These are phyloP conservation scores for Starmera quercuum DNA, from an alignment of 805 yeast species.

Conservation along the genomic window DNA sequence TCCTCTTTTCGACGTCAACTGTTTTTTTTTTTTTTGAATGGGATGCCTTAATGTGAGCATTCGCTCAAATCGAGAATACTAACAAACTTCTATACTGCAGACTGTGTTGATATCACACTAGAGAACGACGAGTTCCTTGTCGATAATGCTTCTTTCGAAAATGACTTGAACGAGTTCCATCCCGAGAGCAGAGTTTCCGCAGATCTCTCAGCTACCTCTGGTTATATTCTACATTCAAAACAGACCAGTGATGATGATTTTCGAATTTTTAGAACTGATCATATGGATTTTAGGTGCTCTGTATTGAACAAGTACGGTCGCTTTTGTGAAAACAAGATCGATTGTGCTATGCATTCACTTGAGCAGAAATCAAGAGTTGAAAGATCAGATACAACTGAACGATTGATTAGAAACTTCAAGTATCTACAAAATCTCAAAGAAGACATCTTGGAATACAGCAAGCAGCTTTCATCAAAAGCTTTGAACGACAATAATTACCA, in stretches of 20 bases:
- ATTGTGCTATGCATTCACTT: neutral
- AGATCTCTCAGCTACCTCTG: too few relatives aligned
- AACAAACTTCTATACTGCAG: too few relatives aligned
- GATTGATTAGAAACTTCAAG: conserved; percentile 19
- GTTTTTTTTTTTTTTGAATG: too few relatives aligned
- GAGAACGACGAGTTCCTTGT: too few relatives aligned
- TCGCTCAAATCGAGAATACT: too few relatives aligned
- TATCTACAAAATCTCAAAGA: conserved; percentile 24
- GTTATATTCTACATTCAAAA: too few relatives aligned
- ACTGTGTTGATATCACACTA: too few relatives aligned
- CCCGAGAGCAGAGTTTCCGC: too few relatives aligned
- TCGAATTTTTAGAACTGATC: conserved; percentile 6
- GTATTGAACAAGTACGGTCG: conserved; percentile 4
- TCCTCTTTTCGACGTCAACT: too few relatives aligned
- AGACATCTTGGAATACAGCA: neutral
- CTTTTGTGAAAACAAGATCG: conserved; percentile 1
- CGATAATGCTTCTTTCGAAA: too few relatives aligned
- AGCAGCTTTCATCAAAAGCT: neutral
- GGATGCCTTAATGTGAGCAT: too few relatives aligned
- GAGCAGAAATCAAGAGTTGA: neutral
- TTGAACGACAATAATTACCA: neutral
- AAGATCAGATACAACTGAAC: conserved; percentile 1
- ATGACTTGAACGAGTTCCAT: too few relatives aligned
- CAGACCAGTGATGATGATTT: neutral
- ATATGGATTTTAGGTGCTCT: conserved; percentile 15